phyloP scores from a whole-genome alignment of 2,329 filamentous ascomycete genomes.

The Claviceps monticola region DNA sequence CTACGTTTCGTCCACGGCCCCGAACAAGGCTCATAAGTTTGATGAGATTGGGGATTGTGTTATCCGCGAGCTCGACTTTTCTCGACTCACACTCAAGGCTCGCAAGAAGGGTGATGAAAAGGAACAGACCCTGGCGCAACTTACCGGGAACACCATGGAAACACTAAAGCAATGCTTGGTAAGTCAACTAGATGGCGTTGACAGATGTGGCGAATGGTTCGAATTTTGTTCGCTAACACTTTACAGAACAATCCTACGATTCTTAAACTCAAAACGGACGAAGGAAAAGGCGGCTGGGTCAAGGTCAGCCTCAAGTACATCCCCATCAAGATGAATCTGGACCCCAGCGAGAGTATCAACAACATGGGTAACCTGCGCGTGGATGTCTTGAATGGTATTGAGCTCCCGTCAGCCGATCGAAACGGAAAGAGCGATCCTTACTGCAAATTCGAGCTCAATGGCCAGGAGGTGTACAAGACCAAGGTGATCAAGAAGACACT shows the following conservation, averaged over 20 bases:
- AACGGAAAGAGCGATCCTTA: constrained; percentile 97
- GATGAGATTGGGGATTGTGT: constrained; percentile 93
- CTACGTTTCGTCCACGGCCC: constrained; percentile 68
- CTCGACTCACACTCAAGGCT: constrained; percentile 75
- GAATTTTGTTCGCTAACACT: neutral
- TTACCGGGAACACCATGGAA: constrained; percentile 73
- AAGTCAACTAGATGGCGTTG: constrained; percentile 21
- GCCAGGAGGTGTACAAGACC: constrained; percentile 84
- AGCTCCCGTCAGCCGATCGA: constrained; percentile 85
- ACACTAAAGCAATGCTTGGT: constrained; percentile 80
- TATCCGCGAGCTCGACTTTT: constrained; percentile 94
- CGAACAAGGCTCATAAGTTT: constrained; percentile 55
- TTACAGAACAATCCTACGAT: constrained; percentile 73
- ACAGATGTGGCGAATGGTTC: neutral
- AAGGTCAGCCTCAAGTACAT: constrained; percentile 92
- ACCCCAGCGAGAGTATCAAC: constrained; percentile 94
- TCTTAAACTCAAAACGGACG: constrained; percentile 63
- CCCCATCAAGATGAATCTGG: constrained; percentile 83
- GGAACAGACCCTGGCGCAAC: constrained; percentile 64
- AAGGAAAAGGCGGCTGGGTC: constrained; percentile 64
- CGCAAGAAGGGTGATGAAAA: constrained; percentile 67
- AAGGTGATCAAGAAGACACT: constrained; percentile 95
- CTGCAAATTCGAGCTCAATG: constrained; percentile 86
- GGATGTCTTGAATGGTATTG: constrained; percentile 74
- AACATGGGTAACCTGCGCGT: constrained; percentile 93